Percentiles rank a stretch among this genome's conserved stretches.
These are phyloP conservation scores for Sclerotinia minor DNA, from an alignment of 2,329 filamentous ascomycete genomes.

Conservation along the genomic window DNA sequence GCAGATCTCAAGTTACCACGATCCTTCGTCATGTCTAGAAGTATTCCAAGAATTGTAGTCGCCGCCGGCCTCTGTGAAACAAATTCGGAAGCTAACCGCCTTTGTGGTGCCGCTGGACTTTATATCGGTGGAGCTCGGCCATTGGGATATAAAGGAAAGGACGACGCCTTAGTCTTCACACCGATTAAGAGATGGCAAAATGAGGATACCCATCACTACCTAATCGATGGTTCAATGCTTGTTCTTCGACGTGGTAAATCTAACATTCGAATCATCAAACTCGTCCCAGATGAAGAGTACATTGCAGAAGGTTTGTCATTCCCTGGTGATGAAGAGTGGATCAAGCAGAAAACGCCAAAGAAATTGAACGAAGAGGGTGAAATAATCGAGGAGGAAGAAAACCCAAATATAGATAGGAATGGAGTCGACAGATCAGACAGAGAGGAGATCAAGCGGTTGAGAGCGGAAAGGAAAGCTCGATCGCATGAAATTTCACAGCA, in stretches of 20 bases:
- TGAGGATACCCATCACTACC: slow-evolving; percentile 57
- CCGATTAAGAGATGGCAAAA: slow-evolving; percentile 60
- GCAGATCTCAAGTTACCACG: slow-evolving; percentile 60
- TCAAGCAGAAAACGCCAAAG: not conserved
- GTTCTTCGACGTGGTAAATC: slow-evolving; percentile 65
- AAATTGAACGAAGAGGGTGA: not conserved
- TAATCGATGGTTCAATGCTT: slow-evolving; percentile 59
- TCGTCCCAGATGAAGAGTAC: slow-evolving; percentile 55
- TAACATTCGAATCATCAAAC: slow-evolving; percentile 61
- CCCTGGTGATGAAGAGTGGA: slow-evolving; percentile 16
- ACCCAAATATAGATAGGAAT: not conserved
- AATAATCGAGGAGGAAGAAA: not conserved
- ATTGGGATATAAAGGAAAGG: slow-evolving; percentile 46
- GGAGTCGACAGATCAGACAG: not conserved
- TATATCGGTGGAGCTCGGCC: slow-evolving; percentile 59
- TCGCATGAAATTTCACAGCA: not conserved
- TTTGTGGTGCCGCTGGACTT: slow-evolving; percentile 56
- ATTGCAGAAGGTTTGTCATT: slow-evolving; percentile 16
- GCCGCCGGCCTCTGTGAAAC: slow-evolving; percentile 60
- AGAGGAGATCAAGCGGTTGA: slow-evolving; percentile 3
- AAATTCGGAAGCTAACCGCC: slow-evolving; percentile 57
- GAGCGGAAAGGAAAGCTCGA: not conserved
- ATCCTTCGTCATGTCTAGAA: slow-evolving; percentile 54
- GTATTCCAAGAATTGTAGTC: slow-evolving; percentile 59
- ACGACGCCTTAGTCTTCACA: slow-evolving; percentile 59